Base-by-base conservation (phyloP, 2,329 filamentous ascomycete genomes). In the Rhinocladiella similis region DNA sequence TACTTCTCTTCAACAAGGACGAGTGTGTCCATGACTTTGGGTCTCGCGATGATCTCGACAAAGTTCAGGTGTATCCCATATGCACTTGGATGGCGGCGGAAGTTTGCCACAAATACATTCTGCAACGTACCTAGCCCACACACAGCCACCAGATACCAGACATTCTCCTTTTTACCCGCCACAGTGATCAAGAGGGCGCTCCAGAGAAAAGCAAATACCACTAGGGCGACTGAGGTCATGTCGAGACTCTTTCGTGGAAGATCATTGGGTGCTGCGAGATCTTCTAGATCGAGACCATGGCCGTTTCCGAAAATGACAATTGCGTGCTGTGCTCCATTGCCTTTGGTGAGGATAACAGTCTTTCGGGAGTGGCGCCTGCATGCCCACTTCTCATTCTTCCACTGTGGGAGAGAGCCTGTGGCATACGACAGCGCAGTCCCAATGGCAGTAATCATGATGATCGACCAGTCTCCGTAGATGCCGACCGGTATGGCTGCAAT, bases 91-190 rank as follows among this genome's bases (percentile, higher is more conserved):
- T 53, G 42, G 3, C 70, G 64, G n/a, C 60, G 54, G 36, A 56
- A 61, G 10, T 65, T 69, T 0, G 71, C 70, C 1, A 71, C 66
- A 47, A 63, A 62, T 12, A 68, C 60, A 50, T 73, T 75, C 47
- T 75, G 72, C 1, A 72, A 36, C 59, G 74, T 73, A n/a, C 72
- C 72, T 18, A 74, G 59, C 4, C 62, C 65, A 4, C 73, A 72
- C 7, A 73, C 63, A 1, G 61, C 68, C 1, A 75, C 53, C 6
- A 75, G 59, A 47, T 64, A 72, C 71, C 72, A 75, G 0, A 67
- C 65, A 20, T 72, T 46, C 10, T 66, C 33, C 20, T 66, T 64
- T 18, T 71, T 45, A 0, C 69, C 72, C 0, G 70, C 60, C 1
- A 67, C 69, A 1, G 67, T 68, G 18, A 75, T 68, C 4, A 76